These are phyloP conservation scores for Pyrenochaeta sp. DNA, from an alignment of 2,329 filamentous ascomycete species.

Conservation along the genomic window DNA sequence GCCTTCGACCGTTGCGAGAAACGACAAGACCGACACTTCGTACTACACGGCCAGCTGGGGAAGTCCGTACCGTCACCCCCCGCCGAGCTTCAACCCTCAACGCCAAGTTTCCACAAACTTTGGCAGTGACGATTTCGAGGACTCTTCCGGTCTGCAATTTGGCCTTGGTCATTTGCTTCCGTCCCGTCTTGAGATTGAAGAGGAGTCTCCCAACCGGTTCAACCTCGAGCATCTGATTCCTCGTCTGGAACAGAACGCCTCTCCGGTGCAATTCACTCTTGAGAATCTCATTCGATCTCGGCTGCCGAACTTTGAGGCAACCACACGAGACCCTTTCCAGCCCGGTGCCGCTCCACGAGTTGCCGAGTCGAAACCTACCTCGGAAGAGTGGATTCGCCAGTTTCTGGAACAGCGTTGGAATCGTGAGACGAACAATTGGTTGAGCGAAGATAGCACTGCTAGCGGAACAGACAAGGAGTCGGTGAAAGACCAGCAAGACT, in stretches of 20 bases:
- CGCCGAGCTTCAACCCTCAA: conserved; percentile 51
- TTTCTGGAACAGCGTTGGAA: conserved; percentile 76
- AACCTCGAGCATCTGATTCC: conserved; percentile 51
- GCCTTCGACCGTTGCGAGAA: conserved; percentile 43
- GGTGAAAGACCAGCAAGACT: conserved; percentile 18
- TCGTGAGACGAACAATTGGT: conserved; percentile 79
- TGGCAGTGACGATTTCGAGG: conserved; percentile 49
- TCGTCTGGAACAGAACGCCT: conserved; percentile 38
- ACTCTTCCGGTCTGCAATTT: conserved; percentile 46
- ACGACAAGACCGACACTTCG: conserved; percentile 54
- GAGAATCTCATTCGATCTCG: conserved; percentile 50
- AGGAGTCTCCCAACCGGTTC: conserved; percentile 45
- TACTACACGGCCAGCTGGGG: conserved; percentile 86
- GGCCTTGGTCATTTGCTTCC: conserved; percentile 50
- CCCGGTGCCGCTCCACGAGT: conserved; percentile 36
- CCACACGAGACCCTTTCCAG: conserved; percentile 27
- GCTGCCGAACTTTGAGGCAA: conserved; percentile 37
- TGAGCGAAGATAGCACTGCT: conserved; percentile 74
- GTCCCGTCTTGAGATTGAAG: conserved; percentile 38
- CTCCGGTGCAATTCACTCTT: conserved; percentile 46
- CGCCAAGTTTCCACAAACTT: conserved; percentile 37
- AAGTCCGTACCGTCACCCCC: conserved; percentile 79
- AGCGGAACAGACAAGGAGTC: conserved; percentile 67
- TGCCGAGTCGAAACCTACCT: conserved; percentile 55
- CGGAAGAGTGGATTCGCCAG: conserved; percentile 86